Evolutionary conservation across 345 rosid species (phyloP).

Genomic region (Gossypium mustelinum): DNA sequence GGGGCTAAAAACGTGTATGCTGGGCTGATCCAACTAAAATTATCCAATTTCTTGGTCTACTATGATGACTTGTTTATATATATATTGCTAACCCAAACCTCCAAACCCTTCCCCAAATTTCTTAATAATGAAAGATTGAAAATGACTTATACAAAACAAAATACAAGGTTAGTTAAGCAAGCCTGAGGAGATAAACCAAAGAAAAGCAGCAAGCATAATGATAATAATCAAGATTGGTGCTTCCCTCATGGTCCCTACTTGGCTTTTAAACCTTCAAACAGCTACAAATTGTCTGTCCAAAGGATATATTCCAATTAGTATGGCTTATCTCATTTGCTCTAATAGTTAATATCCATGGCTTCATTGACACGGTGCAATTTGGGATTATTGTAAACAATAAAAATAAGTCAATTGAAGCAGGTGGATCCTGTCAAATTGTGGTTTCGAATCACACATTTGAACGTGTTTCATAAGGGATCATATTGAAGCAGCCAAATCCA

Average conservation of each 20-base stretch:
- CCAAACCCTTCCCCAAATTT: not conserved
- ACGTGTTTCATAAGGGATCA: not conserved
- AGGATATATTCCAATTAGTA: not conserved
- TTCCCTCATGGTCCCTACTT: constrained; percentile 25
- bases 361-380: constrained; percentile 16
- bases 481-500: constrained; percentile 6
- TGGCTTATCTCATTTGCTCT: too few species aligned
- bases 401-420: constrained; percentile 26
- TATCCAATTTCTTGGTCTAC: constrained; percentile 2
- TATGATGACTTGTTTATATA: not conserved
- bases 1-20: constrained; percentile 4
- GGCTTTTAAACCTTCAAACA: constrained; percentile 2
- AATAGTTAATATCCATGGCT: constrained; percentile 13
- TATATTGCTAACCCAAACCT: constrained; percentile 7
- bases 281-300: constrained; percentile 20
- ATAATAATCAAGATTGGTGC: constrained; percentile 16
- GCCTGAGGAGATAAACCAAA: constrained; percentile 15
- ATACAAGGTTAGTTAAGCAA: constrained; percentile 14
- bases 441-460: constrained; percentile 1
- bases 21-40: not conserved
- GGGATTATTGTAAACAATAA: not conserved
- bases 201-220: not conserved
- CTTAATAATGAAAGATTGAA: not conserved
- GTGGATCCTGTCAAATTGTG: constrained; percentile 4
- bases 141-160: constrained; percentile 5